phyloP scores from a whole-genome alignment of 2,329 filamentous ascomycete genomes.

The Nothophoma quercina region DNA sequence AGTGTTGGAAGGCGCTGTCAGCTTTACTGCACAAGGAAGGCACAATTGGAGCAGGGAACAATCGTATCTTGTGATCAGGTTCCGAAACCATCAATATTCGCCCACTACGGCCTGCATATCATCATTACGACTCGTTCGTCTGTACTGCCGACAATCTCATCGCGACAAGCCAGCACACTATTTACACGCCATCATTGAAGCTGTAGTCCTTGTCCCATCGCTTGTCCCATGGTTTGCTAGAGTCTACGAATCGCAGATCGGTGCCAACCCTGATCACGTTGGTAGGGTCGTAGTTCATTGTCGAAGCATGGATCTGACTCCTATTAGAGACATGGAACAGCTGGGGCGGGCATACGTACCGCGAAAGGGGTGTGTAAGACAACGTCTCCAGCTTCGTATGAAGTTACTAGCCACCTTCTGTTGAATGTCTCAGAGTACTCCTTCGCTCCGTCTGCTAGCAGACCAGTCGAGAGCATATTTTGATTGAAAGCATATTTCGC shows the following conservation, averaged over 20 bases:
- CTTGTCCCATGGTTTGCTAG: conserved; percentile 60
- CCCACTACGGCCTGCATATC: too few relatives aligned
- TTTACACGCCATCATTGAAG: conserved; percentile 37
- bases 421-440: conserved; percentile 54
- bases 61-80: too few relatives aligned
- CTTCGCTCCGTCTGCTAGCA: conserved; percentile 60
- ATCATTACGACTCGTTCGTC: too few relatives aligned
- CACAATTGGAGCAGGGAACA: too few relatives aligned
- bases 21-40: too few relatives aligned
- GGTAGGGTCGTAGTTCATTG: conserved; percentile 61
- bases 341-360: conserved; percentile 13
- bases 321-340: conserved; percentile 15
- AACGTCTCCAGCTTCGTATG: conserved; percentile 63
- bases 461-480: conserved; percentile 66
- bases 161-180: too few relatives aligned
- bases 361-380: conserved; percentile 48
- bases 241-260: conserved; percentile 64
- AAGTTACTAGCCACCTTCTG: conserved; percentile 60
- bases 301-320: conserved; percentile 64
- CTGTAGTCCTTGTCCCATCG: conserved; percentile 45
- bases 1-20: too few relatives aligned
- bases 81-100: too few relatives aligned
- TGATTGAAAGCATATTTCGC: conserved; percentile 56
- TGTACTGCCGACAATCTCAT: background rate
- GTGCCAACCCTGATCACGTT: conserved; percentile 64